Percentiles rank a stretch among this genome's conserved stretches.
Evolutionary conservation across 441 rosid species (phyloP).

Genomic region (Pelargonium cotyledonis): DNA sequence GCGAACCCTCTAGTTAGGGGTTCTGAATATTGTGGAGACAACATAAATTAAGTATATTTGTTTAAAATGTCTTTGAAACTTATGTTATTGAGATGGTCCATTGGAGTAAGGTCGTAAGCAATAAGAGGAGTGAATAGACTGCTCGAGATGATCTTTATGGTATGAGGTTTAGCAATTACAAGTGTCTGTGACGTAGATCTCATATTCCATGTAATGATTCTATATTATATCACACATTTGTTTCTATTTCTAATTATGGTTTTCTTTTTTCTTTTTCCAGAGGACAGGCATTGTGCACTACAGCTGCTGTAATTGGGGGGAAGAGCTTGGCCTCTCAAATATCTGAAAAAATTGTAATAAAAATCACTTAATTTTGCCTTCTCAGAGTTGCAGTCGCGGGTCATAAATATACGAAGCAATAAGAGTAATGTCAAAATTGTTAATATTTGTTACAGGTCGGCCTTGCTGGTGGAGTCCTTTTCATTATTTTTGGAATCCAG

Average conservation of each 20-base stretch:
- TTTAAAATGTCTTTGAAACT: too few species aligned
- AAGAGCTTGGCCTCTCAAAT: constrained; percentile 93
- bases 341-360: constrained; percentile 75
- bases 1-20: too few species aligned
- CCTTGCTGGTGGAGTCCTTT: constrained; percentile 80
- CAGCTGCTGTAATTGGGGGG: constrained; percentile 95
- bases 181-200: too few species aligned
- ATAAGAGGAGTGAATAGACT: too few species aligned
- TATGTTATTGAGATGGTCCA: too few species aligned
- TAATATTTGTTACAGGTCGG: constrained; percentile 58
- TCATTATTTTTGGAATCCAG: constrained; percentile 78
- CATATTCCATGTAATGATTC: too few species aligned
- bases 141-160: too few species aligned
- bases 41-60: too few species aligned
- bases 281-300: constrained; percentile 81
- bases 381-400: not conserved
- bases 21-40: too few species aligned
- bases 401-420: not conserved
- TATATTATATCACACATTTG: not conserved
- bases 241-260: constrained; percentile 10
- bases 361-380: not conserved
- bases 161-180: too few species aligned
- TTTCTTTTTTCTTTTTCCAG: constrained; percentile 36
- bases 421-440: not conserved
- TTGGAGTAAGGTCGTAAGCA: too few species aligned